Evolutionary conservation across 352 stramenopile species (phyloP).

Genomic region (Phytophthora pini): DNA sequence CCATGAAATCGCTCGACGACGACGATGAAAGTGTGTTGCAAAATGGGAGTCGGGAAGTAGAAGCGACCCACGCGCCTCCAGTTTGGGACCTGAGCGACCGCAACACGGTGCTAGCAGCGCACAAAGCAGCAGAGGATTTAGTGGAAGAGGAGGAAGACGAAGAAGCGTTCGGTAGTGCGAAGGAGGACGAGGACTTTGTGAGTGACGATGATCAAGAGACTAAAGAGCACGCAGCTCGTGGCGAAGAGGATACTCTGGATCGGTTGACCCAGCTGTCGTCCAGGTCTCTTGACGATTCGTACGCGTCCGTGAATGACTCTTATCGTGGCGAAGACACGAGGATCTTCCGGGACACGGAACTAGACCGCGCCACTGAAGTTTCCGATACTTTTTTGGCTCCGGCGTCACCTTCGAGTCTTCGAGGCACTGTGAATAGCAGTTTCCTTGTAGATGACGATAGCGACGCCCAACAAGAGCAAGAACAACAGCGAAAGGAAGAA

Average conservation of each 20-base stretch:
- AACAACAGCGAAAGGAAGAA: conserved; percentile 24
- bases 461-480: conserved; percentile 11
- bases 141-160: conserved; percentile 46
- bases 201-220: conserved; percentile 33
- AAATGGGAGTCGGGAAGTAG: background rate
- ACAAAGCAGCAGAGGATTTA: conserved; percentile 22
- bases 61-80: conserved; percentile 6
- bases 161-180: conserved; percentile 31
- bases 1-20: conserved; percentile 17
- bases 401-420: conserved; percentile 4
- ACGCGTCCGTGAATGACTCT: conserved; percentile 27
- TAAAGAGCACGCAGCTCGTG: conserved; percentile 6
- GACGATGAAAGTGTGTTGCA: conserved; percentile 11
- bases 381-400: conserved; percentile 27
- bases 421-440: conserved; percentile 14
- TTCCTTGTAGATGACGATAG: conserved; percentile 32
- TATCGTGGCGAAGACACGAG: conserved; percentile 20
- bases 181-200: conserved; percentile 16
- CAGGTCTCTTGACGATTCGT: conserved; percentile 39
- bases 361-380: conserved; percentile 21
- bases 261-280: conserved; percentile 26
- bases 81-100: conserved; percentile 36
- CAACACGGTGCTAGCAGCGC: conserved; percentile 21
- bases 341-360: conserved; percentile 42
- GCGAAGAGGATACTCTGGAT: conserved; percentile 7